Conservation (phyloP, 192 early-diverging fungal genomes). For the Linnemannia zychae region DNA sequence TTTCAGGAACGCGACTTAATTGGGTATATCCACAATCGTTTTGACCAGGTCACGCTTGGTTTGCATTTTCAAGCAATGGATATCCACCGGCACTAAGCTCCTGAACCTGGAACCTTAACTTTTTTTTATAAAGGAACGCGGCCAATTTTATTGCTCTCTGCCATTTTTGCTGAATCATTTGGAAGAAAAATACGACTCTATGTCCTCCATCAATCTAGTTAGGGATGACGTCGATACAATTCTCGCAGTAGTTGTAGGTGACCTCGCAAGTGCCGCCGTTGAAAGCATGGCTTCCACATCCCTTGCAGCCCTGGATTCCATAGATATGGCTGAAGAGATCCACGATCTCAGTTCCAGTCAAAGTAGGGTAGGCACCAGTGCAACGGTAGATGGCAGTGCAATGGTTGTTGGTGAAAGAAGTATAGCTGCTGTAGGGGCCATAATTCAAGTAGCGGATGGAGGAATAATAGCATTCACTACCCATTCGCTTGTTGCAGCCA, state of each 20-base stretch:
- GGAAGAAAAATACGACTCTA: no score
- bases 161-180: no score
- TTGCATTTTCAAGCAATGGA: no score
- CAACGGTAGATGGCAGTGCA: slow-evolving; percentile 42
- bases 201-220: no score
- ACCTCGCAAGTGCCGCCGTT: slow-evolving; percentile 45
- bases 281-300: slow-evolving; percentile 53
- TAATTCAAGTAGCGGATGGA: slow-evolving; percentile 40
- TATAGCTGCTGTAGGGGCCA: slow-evolving; percentile 21
- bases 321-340: slow-evolving; percentile 38
- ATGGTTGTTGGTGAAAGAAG: slow-evolving; percentile 33
- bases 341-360: slow-evolving; percentile 40
- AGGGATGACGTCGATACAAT: slow-evolving; percentile 3
- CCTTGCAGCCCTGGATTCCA: slow-evolving; percentile 46
- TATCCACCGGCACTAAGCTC: no score
- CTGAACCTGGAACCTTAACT: no score
- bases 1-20: no score
- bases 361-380: slow-evolving; percentile 14
- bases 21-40: no score
- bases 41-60: no score
- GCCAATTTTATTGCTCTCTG: no score
- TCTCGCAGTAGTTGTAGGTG: slow-evolving; percentile 39
- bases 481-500: slow-evolving; percentile 36
- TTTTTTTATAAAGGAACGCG: no score
- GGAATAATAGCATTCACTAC: slow-evolving; percentile 11